These are phyloP conservation scores for Fabrea salina DNA, from an alignment of 169 alveolate genomes.

Conservation along the genomic window DNA sequence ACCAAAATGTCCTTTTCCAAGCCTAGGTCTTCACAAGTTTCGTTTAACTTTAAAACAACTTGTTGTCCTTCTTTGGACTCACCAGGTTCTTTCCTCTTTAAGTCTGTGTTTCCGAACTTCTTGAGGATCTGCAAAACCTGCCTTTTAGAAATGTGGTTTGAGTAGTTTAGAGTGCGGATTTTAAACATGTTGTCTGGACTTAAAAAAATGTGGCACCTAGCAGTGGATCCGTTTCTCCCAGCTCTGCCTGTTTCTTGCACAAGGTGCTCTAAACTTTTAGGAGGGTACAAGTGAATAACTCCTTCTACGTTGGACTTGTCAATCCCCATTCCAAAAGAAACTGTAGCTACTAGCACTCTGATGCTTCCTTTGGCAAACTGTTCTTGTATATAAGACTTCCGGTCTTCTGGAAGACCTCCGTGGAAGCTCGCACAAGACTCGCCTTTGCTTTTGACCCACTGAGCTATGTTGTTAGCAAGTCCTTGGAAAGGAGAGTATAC, in stretches of 20 bases:
- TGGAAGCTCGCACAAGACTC: slow-evolving; percentile 7
- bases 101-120: background rate
- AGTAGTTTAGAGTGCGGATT: background rate
- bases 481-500: background rate
- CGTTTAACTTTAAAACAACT: background rate
- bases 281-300: slow-evolving; percentile 95
- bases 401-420: background rate
- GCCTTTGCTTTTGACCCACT: slow-evolving; percentile 19
- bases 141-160: slow-evolving; percentile 9
- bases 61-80: background rate
- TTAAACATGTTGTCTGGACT: background rate
- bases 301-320: slow-evolving; percentile 95
- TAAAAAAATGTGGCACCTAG: slow-evolving; percentile 29
- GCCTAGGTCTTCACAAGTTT: background rate
- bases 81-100: background rate
- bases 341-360: slow-evolving; percentile 93
- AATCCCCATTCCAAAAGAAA: slow-evolving; percentile 99
- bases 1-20: background rate
- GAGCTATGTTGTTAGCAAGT: background rate
- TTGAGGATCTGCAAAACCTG: background rate
- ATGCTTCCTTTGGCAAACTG: slow-evolving; percentile 54
- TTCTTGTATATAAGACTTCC: slow-evolving; percentile 38
- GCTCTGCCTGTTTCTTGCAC: slow-evolving; percentile 97
- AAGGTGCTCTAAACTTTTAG: slow-evolving; percentile 90
- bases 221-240: slow-evolving; percentile 87